Base-by-base conservation (phyloP, 257 asterid genomes). In the Nicotiana sylvestris region DNA sequence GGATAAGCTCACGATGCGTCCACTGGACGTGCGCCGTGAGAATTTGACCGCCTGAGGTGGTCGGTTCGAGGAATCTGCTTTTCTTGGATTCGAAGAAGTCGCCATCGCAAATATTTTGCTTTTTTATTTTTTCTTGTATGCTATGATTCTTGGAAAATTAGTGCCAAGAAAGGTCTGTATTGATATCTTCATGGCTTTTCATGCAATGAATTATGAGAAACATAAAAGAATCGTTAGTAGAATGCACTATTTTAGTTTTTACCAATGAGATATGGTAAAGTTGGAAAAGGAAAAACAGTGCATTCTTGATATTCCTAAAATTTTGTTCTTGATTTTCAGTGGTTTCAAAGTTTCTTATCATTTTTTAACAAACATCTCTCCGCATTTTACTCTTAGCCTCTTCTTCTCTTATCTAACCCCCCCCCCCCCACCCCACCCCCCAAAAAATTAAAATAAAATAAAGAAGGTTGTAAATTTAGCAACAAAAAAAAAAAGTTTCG, bases 1-100 rank as follows among this genome's bases (percentile, higher is more conserved):
- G 1, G 96, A 84, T 32, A 95, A 87, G 88, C 96, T 95, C 46
- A 88, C 91, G 2, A 94, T 88, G 1, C 95, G 94, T 4, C 98
- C 98, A 66, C 97, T 91, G 27, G 90, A 85, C 8, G 98, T 93
- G 77, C 97, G 86, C 30, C 95, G 92, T 16, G 96, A 89, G 79
- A 93, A 93, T 77, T 95, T 95, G 43, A 93, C 92, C 0, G 91
- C 82, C 78, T 87, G 89, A 1, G 84, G 55, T 10, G 93, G 91
- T 0, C 85, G 91, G 66, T 70, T 87, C 62, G 74, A 25, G 0
- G 84, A 77, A 37, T 85, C 91, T 16, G 87, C 82, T 29, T 78
- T 84, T 66, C 35, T 86, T 67, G 87, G 81, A 37, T 84, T 82
- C 8, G 92, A 32, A 57, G 95, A 87, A 58, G 91, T 77, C 0